Base-by-base conservation (phyloP, 768 basidiomycete species). In the Sarcodon aspratus region DNA sequence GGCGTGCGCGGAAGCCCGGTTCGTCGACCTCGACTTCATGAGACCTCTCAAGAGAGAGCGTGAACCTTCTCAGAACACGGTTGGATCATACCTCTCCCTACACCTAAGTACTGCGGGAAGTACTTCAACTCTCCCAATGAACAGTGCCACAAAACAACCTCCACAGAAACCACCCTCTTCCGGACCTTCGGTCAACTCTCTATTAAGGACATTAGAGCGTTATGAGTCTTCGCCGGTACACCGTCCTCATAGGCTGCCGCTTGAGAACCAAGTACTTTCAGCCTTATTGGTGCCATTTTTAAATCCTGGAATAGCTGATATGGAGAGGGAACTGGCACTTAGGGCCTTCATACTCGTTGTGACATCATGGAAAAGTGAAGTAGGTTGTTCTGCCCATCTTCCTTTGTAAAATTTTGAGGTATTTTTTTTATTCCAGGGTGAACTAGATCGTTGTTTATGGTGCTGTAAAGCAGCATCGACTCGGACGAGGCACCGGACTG, bases 381-480 rank as follows among this genome's bases (percentile, higher is more conserved):
- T 84, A 32, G 50, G 69, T 55, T 12, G 13, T 36, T 12, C 15
- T 21, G 35, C 42, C 7, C 36, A 37, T 5, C 15, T 15, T 43
- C 44, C n/a, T 33, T 31, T 8, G 9, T 36, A 15, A n/a, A 33
- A 36, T 44, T 10, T 44, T 11, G 50, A 50, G 10, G 48, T 33
- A 43, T 38, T 33, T 10, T 13, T 46, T 34, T 17, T 45, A 45
- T 33, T 53, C 69, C 58, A 72, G 54, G 66, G 63, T 18, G 74
- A 72, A 47, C 66, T 82, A 9, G 78, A 79, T 50, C 76, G 85
- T 21, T 77, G 73, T 54, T 52, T 82, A 32, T 89, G 85, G 85
- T 86, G 83, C 57, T 78, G 78, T 54, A 76, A 74, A 53, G 82
- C 82, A 8, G 77, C 77, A 1, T 61, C 69, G 7, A 67, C 69